Conservation (phyloP, 768 basidiomycete species). For the Sarcodon sp. region DNA sequence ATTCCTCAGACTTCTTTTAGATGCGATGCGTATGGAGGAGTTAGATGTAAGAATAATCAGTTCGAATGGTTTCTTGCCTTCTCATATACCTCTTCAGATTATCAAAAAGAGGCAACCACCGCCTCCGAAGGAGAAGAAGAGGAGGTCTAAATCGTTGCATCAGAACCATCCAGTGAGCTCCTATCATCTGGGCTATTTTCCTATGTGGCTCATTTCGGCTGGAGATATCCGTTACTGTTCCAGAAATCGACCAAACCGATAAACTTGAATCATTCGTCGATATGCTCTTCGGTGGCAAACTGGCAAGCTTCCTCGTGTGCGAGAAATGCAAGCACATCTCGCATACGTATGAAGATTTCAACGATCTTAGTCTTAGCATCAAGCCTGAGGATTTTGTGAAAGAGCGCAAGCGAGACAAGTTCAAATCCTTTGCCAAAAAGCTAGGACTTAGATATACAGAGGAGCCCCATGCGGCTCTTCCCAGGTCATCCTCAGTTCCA, state of each 20-base stretch:
- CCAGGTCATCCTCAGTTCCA: conserved; percentile 49
- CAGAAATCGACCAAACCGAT: conserved; percentile 22
- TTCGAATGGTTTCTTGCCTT: not conserved
- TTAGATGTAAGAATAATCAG: conserved; percentile 46
- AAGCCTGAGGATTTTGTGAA: conserved; percentile 69
- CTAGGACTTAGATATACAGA: conserved; percentile 21
- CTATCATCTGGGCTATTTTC: not conserved
- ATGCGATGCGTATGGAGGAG: conserved; percentile 93
- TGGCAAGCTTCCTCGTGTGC: conserved; percentile 88
- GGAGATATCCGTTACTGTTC: not conserved
- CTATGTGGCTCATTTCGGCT: not conserved
- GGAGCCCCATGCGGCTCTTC: not conserved
- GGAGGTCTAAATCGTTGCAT: conserved; percentile 6
- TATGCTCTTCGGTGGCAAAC: conserved; percentile 80
- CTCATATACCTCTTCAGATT: conserved; percentile 31
- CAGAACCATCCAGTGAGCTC: not conserved
- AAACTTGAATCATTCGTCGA: conserved; percentile 66
- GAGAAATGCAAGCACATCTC: conserved; percentile 91
- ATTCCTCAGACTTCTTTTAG: conserved; percentile 78
- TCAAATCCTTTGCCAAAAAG: conserved; percentile 63
- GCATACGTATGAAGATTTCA: conserved; percentile 87
- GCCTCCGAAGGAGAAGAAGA: conserved; percentile 27
- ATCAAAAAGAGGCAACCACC: conserved; percentile 59
- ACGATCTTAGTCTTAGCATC: conserved; percentile 85
- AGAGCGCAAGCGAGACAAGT: conserved; percentile 62